Conservation (phyloP, 1,284 basidiomycete species). For the Vanrija sp. region DNA sequence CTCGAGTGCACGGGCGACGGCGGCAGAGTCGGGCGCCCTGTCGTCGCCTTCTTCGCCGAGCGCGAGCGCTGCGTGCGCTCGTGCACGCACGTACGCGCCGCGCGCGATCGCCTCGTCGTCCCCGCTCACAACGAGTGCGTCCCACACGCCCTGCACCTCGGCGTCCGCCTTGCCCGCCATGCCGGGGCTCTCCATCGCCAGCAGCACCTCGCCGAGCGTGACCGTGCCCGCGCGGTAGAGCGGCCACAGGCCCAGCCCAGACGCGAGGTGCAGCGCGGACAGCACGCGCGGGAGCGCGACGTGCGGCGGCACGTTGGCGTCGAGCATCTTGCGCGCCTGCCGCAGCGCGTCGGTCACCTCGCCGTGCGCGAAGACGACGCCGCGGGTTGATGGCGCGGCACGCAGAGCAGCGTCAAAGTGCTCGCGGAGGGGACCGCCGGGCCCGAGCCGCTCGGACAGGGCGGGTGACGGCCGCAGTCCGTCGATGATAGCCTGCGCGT, state of each 20-base stretch:
- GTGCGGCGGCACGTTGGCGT: conserved; percentile 25
- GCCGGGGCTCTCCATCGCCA: conserved; percentile 29
- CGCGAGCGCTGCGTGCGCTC: conserved; percentile 25
- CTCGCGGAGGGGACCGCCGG: conserved; percentile 23
- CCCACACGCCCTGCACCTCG: conserved; percentile 19
- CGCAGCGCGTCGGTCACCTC: conserved; percentile 19
- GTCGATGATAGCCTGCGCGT: conserved; percentile 15
- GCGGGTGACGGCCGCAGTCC: conserved; percentile 15
- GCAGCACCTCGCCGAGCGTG: conserved; percentile 31
- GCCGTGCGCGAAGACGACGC: conserved; percentile 23
- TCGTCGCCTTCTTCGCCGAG: conserved; percentile 8
- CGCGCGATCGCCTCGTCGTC: conserved; percentile 24
- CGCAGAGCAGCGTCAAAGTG: conserved; percentile 8
- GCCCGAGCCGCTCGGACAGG: conserved; percentile 14
- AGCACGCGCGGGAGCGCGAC: conserved; percentile 34
- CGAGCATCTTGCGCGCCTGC: conserved; percentile 24
- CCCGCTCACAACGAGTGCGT: conserved; percentile 11
- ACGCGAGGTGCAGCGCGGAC: conserved; percentile 28
- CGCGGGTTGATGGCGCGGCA: conserved; percentile 10
- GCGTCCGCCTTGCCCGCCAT: conserved; percentile 30
- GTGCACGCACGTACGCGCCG: conserved; percentile 30
- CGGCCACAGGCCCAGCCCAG: conserved; percentile 33
- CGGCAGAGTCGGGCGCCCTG: not conserved
- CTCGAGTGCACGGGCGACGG: not conserved
- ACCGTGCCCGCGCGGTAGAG: conserved; percentile 34